phyloP scores from a whole-genome alignment of 495 filamentous ascomycete species.

The Aspergillus coremiiformis region DNA sequence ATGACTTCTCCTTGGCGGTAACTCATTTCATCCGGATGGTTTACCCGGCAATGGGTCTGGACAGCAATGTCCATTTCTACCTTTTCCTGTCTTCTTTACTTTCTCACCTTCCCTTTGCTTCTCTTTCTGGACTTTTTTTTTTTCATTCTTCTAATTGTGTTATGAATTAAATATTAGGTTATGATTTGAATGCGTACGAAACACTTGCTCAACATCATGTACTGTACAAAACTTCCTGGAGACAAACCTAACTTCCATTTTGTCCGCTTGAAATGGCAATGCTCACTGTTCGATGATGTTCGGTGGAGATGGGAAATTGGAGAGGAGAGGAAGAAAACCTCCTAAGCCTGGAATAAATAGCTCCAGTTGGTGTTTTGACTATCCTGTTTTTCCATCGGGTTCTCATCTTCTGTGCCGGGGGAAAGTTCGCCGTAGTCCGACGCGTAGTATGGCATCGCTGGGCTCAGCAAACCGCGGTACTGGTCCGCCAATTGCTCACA shows the following conservation, averaged over 20 bases:
- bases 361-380: background rate
- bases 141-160: background rate
- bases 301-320: no score
- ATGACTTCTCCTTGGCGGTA: conserved; percentile 8
- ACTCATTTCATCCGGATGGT: background rate
- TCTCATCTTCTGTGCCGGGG: background rate
- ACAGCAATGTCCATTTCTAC: background rate
- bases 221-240: background rate
- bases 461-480: background rate
- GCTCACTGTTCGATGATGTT: no score
- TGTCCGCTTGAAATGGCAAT: no score
- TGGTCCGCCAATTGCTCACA: background rate
- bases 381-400: background rate
- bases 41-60: background rate
- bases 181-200: background rate
- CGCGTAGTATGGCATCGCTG: background rate
- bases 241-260: no score
- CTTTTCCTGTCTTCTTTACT: background rate
- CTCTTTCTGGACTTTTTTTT: background rate
- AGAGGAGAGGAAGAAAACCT: no score
- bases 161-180: background rate
- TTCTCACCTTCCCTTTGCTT: background rate
- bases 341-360: background rate
- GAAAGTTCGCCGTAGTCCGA: background rate
- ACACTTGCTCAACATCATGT: background rate